A percentile compares a stretch with the other conserved stretches of the same genome.
Conservation (phyloP, 805 yeast genomes). For the Metschnikowia reukaufii region DNA sequence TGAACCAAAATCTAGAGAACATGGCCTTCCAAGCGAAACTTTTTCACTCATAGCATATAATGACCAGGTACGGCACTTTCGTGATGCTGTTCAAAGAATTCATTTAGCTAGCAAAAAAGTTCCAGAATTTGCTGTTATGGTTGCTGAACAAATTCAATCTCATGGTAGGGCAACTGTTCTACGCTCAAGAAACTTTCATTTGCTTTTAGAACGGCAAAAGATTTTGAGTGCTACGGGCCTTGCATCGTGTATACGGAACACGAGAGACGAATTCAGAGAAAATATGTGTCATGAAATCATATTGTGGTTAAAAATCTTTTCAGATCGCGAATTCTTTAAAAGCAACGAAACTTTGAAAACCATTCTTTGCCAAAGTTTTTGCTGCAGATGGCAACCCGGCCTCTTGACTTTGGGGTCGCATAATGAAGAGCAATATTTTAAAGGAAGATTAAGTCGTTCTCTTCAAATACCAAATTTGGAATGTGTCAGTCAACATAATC, state of each 20-base stretch:
- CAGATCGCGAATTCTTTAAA: slow-evolving; percentile 53
- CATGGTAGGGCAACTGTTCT: slow-evolving; percentile 72
- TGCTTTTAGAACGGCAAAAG: slow-evolving; percentile 54
- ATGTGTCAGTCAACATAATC: slow-evolving; percentile 6
- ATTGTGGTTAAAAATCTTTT: slow-evolving; percentile 61
- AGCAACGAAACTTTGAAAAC: slow-evolving; percentile 49
- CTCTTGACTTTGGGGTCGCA: slow-evolving; percentile 15
- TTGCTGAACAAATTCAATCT: slow-evolving; percentile 59
- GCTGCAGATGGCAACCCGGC: slow-evolving; percentile 64
- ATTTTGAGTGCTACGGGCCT: slow-evolving; percentile 62
- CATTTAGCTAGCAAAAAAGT: slow-evolving; percentile 63
- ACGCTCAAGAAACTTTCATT: slow-evolving; percentile 51
- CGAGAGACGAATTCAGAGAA: slow-evolving; percentile 73
- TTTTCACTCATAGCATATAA: slow-evolving; percentile 68
- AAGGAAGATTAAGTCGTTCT: slow-evolving; percentile 35
- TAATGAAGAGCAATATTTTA: slow-evolving; percentile 21
- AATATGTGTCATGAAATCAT: slow-evolving; percentile 75
- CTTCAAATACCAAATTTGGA: slow-evolving; percentile 39
- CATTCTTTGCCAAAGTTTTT: slow-evolving; percentile 55
- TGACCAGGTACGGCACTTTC: slow-evolving; percentile 73
- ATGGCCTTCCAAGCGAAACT: slow-evolving; percentile 42
- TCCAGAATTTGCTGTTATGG: slow-evolving; percentile 67
- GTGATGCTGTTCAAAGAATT: slow-evolving; percentile 70
- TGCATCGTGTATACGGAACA: slow-evolving; percentile 61
- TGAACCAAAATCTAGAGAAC: slow-evolving; percentile 32